Base-by-base conservation (phyloP, 2,329 filamentous ascomycete genomes). In the Proliferodiscus dingleyae region DNA sequence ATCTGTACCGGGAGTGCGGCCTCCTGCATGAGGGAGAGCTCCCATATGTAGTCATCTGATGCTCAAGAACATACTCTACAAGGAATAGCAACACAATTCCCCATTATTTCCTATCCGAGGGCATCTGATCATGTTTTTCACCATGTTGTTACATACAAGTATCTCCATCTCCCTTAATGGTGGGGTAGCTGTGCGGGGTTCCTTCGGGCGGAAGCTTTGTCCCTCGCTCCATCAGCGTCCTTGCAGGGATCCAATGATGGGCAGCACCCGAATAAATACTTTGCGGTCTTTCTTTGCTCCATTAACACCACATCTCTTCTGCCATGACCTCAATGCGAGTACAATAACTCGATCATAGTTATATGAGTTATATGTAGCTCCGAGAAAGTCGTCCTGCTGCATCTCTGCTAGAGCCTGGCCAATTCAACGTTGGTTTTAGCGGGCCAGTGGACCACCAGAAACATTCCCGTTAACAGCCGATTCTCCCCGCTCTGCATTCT, bases 401-500 rank as follows among this genome's bases (percentile, higher is more conserved):
- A 19, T 8, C 19, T 5, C 13, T 23, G 43, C 37, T 16, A n/a
- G n/a, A n/a, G n/a, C n/a, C n/a, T n/a, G n/a, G n/a, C n/a, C n/a
- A 21, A 18, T 39, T 30, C 18, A 24, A 16, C 26, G 23, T 30
- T 32, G 34, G 22, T 23, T 15, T 41, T 37, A 13, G 34, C 19
- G 16, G 34, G 16, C 16, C 37, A 37, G 28, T 38, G 36, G 18
- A 28, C 24, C 22, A 26, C n/a, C n/a, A n/a, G n/a, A n/a, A n/a
- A n/a, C n/a, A n/a, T n/a, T 33, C 34, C 49, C 46, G 45, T 37
- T 24, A n/a, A 36, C 46, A 55, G 49, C 52, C 48, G 53, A 41
- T 48, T 38, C 41, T 50, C 40, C 45, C 46, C 43, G 43, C 41
- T 34, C 23, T 29, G 18, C 29, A 23, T 47, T 42, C 21, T 39